Base-by-base conservation (phyloP, 2,329 filamentous ascomycete species). In the Trichoderma afroharzianum region DNA sequence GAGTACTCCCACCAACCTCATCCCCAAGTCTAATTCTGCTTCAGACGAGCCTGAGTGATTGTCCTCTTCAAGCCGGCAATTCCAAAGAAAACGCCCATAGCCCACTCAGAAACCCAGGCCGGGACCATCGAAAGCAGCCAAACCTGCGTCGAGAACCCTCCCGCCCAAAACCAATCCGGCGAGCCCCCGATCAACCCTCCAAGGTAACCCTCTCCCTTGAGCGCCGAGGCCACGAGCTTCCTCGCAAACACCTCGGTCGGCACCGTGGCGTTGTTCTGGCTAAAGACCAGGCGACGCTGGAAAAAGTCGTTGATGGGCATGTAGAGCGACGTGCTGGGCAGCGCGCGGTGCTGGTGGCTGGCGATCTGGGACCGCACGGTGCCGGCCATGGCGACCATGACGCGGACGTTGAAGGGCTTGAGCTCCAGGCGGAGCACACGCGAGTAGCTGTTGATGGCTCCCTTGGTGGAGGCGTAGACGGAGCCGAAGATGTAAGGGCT, bases 331-430 rank as follows among this genome's bases (percentile, higher is more conserved):
- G 77, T 78, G 12, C 78, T 72, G 0, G 85, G 86, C 63, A 89
- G 79, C 3, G 73, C 71, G 71, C 84, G 82, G 73, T 83, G 79
- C 1, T 76, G 75, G 53, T 82, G 81, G 74, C 76, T 79, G 6
- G 84, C 83, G 67, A 86, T 87, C 77, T 87, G 85, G 75, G 84
- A 86, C 55, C 79, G 79, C 14, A 88, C 85, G 2, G 86, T 87
- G 28, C 87, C 87, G 0, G 86, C 85, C 80, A 88, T 84, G 76
- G 84, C 84, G 21, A 88, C 83, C 83, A 88, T 88, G 78, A 89
- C 87, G 73, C 87, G 84, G 11, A 89, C 86, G 74, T 82, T 82
- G 59, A 88, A 85, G 1, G 86, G 87, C 58, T 82, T 81, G 53
- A 89, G 81, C 74, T 89, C 87, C 63, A 86, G 78, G 28, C 87